Evolutionary conservation across 495 filamentous ascomycete genomes (phyloP), one percentile per base, ranked within the genome.

Genomic region (Hypoxylon intermedium): DNA sequence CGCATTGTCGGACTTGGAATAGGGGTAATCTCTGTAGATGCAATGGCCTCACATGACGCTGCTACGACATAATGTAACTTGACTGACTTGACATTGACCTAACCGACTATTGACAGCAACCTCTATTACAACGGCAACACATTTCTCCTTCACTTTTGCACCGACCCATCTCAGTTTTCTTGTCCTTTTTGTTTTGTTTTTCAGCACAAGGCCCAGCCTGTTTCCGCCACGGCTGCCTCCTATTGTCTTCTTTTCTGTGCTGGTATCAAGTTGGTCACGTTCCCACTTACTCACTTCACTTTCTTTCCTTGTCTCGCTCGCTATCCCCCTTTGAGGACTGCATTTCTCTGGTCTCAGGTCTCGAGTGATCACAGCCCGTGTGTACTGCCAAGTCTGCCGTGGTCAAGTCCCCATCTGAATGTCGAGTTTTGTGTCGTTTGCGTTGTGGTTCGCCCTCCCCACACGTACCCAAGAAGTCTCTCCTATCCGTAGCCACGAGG

Each of bases 381-480:
- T 26, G 18, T 30, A 18, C 36, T 13, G 28, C 18, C 43, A 44
- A 33, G 24, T 53, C 41, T 31, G 50, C 37, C 21, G 47, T 15
- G 45, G 38, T 54, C 28, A 53, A 49, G 47, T 53, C 19, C 47
- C 40, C 42, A 44, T 60, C 28, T 40, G 34, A 53, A 34, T 53
- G 21, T 54, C 44, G 37, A 61, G 47, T 42, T 53, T 46, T 16
- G 52, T 57, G 49, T 57, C 28, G 40, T 56, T 59, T 37, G 43
- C 33, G n/a, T 60, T 28, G 56, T 65, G 56, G 62, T 65, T 56
- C 49, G 7, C 42, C 51, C 45, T 52, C 31, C 38, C 40, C 26
- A 19, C 38, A 43, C 51, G 45, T 51, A 21, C 50, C 28, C 1
- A 13, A 24, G 42, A 24, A 23, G 38, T 30, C 12, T 42, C n/a